phyloP scores from a whole-genome alignment of 345 rosid species.

The Erysimum cheiranthoides region DNA sequence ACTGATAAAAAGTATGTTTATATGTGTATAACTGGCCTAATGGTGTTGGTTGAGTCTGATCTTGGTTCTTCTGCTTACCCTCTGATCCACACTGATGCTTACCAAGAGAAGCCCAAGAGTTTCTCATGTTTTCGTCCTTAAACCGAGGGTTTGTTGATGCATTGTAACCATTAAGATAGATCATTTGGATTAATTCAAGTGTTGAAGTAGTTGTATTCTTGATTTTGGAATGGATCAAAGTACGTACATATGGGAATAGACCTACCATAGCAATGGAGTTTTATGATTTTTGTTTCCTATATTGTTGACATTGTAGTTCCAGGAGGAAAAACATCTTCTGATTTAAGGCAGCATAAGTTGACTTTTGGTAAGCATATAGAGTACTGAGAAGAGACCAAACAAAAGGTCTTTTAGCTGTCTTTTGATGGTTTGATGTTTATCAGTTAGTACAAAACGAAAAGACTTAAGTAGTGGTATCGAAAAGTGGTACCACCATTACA shows the following conservation, averaged over 20 bases:
- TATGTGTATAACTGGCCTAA: slow-evolving; percentile 38
- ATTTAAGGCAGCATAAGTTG: not conserved
- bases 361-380: slow-evolving; percentile 3
- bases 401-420: too few relatives aligned
- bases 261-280: not conserved
- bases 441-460: too few relatives aligned
- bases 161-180: slow-evolving; percentile 36
- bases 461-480: too few relatives aligned
- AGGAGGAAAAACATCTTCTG: not conserved
- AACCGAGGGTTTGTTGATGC: slow-evolving; percentile 2
- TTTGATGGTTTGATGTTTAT: too few relatives aligned
- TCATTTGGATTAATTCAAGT: slow-evolving; percentile 37
- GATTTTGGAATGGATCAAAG: slow-evolving; percentile 6
- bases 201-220: slow-evolving; percentile 28
- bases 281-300: slow-evolving; percentile 11
- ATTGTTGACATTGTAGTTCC: not conserved
- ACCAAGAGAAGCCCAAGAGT: slow-evolving; percentile 27
- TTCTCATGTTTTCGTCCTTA: slow-evolving; percentile 21
- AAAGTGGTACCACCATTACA: too few relatives aligned
- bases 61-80: slow-evolving; percentile 41
- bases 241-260: slow-evolving; percentile 6
- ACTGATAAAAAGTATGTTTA: slow-evolving; percentile 21
- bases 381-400: slow-evolving; percentile 8
- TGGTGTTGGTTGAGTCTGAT: slow-evolving; percentile 32
- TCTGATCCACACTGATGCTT: slow-evolving; percentile 39